Evolutionary conservation across 306 rosid genomes (phyloP).

Genomic region (Citrullus mucosospermus): DNA sequence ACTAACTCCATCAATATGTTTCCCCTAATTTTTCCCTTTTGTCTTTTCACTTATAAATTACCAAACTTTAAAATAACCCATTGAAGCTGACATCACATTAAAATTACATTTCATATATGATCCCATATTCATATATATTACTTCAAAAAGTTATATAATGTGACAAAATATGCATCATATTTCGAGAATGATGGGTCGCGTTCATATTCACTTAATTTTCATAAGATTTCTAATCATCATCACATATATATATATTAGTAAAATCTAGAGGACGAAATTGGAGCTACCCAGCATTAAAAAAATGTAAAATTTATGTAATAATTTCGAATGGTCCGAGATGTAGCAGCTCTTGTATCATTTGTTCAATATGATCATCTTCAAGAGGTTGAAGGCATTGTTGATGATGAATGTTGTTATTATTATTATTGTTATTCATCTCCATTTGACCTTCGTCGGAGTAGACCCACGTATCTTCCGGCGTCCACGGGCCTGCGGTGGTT

Average conservation of each 20-base stretch:
- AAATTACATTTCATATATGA: background rate
- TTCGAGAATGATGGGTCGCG: background rate
- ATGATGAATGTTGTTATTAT: background rate
- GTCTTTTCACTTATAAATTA: background rate
- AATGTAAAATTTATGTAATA: background rate
- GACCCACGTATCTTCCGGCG: slow-evolving; percentile 1
- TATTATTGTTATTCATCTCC: background rate
- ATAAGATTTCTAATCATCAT: background rate
- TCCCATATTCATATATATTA: background rate
- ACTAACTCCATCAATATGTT: slow-evolving; percentile 1
- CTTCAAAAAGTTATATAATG: background rate
- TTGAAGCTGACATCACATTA: background rate
- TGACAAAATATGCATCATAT: background rate
- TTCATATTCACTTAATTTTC: background rate
- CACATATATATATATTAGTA: background rate
- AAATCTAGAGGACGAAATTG: background rate
- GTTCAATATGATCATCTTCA: slow-evolving; percentile 75
- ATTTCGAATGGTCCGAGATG: slow-evolving; percentile 55
- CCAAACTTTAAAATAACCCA: background rate
- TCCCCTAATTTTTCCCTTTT: background rate
- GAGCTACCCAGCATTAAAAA: background rate
- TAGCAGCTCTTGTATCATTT: slow-evolving; percentile 79
- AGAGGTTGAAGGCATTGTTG: slow-evolving; percentile 38
- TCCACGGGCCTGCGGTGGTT: slow-evolving; percentile 10
- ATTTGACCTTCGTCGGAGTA: background rate